Evolutionary conservation across 2,329 filamentous ascomycete species (phyloP).

Genomic region (Mariannaea elegans): DNA sequence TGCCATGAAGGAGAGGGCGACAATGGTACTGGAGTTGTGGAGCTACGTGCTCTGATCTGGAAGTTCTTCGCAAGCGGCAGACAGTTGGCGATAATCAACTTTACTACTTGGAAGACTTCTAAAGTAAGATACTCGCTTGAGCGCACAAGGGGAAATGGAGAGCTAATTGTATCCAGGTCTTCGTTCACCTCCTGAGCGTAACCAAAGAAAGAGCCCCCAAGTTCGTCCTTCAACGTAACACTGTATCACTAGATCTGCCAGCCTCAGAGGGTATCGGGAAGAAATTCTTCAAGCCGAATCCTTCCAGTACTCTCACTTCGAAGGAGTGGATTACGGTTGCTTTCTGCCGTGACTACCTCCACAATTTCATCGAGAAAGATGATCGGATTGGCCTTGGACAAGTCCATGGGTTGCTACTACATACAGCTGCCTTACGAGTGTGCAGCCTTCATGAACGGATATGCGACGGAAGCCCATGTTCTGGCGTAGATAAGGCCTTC

Average conservation of each 20-base stretch:
- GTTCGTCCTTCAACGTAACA: not conserved
- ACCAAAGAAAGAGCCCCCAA: not conserved
- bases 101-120: constrained; percentile 69
- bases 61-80: constrained; percentile 64
- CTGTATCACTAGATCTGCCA: not conserved
- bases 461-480: constrained; percentile 8
- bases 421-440: constrained; percentile 14
- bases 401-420: constrained; percentile 25
- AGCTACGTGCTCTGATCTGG: constrained; percentile 37
- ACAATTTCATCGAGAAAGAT: not conserved
- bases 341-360: constrained; percentile 23
- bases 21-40: constrained; percentile 54
- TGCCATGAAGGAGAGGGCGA: constrained; percentile 67
- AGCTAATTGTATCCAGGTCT: constrained; percentile 24
- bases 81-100: constrained; percentile 71
- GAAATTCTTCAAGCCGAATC: not conserved
- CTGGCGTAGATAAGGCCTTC: not conserved
- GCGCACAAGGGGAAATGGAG: not conserved
- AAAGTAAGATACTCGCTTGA: constrained; percentile 54
- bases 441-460: constrained; percentile 26
- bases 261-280: not conserved
- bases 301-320: not conserved
- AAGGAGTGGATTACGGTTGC: constrained; percentile 24
- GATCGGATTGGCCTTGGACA: constrained; percentile 3
- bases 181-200: constrained; percentile 27